These are phyloP conservation scores for Hibiscus mutabilis DNA, from an alignment of 345 rosid species.

Conservation along the genomic window DNA sequence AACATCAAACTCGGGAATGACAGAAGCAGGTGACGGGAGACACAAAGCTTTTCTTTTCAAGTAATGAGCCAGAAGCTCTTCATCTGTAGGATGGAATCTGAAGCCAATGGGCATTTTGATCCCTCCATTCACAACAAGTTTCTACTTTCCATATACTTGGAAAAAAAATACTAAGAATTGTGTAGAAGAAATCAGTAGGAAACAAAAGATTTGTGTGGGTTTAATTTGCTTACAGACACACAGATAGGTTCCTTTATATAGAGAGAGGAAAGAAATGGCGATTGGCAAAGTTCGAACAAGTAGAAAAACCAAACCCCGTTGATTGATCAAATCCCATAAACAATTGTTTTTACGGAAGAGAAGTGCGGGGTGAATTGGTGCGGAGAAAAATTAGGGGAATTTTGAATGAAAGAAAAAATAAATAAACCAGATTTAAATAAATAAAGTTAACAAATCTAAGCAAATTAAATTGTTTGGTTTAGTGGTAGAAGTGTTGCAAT, in stretches of 20 bases:
- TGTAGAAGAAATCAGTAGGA: slow-evolving; percentile 9
- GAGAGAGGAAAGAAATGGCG: not conserved
- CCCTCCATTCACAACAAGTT: slow-evolving; percentile 34
- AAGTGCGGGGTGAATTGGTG: too few relatives aligned
- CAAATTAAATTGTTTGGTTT: too few relatives aligned
- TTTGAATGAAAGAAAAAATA: too few relatives aligned
- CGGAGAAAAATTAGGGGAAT: too few relatives aligned
- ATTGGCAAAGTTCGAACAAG: not conserved
- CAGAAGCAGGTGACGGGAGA: slow-evolving; percentile 60
- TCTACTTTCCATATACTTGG: slow-evolving; percentile 29
- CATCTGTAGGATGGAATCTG: slow-evolving; percentile 82
- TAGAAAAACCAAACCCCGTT: not conserved
- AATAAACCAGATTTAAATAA: too few relatives aligned
- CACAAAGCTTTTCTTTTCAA: slow-evolving; percentile 48
- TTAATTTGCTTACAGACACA: not conserved
- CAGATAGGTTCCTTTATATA: not conserved
- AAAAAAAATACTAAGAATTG: not conserved
- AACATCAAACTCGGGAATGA: slow-evolving; percentile 71
- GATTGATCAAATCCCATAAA: too few relatives aligned
- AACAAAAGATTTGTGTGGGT: slow-evolving; percentile 7
- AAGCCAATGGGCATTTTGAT: slow-evolving; percentile 69
- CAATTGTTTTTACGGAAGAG: too few relatives aligned
- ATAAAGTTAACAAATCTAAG: too few relatives aligned
- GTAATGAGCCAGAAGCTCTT: slow-evolving; percentile 82
- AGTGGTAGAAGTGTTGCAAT: too few relatives aligned